Percentiles rank a stretch among this genome's conserved stretches.
Conservation (phyloP, 1,284 basidiomycete species). For the Porogramme epimiltina region DNA sequence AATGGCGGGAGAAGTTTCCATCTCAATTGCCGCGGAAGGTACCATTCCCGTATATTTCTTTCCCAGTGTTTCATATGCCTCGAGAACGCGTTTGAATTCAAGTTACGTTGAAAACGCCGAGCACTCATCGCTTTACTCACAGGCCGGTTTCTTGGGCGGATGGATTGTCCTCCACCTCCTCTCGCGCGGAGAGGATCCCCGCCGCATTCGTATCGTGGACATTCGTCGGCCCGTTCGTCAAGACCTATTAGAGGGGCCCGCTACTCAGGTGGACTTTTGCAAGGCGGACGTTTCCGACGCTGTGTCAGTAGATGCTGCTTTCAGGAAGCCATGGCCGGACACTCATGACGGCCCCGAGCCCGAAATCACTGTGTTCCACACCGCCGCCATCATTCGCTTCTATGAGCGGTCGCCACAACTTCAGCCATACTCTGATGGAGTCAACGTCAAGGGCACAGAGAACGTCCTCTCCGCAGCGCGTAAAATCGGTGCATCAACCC, state of each 20-base stretch:
- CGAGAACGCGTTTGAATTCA: not conserved
- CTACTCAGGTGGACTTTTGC: conserved; percentile 54
- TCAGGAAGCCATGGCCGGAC: conserved; percentile 62
- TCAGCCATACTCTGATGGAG: conserved; percentile 51
- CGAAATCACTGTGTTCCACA: conserved; percentile 68
- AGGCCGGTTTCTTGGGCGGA: conserved; percentile 75
- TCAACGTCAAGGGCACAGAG: conserved; percentile 67
- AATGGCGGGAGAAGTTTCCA: no score
- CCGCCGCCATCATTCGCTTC: conserved; percentile 75
- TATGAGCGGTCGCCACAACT: conserved; percentile 61
- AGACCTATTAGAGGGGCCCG: conserved; percentile 52
- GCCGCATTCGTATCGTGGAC: conserved; percentile 67
- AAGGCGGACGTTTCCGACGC: conserved; percentile 59
- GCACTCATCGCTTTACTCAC: not conserved
- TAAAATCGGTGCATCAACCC: conserved; percentile 46
- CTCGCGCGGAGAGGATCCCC: conserved; percentile 67
- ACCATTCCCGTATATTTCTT: no score
- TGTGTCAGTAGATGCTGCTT: conserved; percentile 55
- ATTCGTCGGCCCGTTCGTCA: conserved; percentile 54
- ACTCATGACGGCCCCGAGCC: conserved; percentile 28
- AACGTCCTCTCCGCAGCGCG: conserved; percentile 57
- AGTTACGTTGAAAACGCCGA: no score
- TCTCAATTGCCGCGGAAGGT: no score
- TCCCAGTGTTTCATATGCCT: not conserved
- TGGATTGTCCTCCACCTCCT: conserved; percentile 74